A percentile compares a stretch with the other conserved stretches of the same genome.
Evolutionary conservation across 73 alveolate genomes (phyloP).

Genomic region (Paramecium sexaurelia): DNA sequence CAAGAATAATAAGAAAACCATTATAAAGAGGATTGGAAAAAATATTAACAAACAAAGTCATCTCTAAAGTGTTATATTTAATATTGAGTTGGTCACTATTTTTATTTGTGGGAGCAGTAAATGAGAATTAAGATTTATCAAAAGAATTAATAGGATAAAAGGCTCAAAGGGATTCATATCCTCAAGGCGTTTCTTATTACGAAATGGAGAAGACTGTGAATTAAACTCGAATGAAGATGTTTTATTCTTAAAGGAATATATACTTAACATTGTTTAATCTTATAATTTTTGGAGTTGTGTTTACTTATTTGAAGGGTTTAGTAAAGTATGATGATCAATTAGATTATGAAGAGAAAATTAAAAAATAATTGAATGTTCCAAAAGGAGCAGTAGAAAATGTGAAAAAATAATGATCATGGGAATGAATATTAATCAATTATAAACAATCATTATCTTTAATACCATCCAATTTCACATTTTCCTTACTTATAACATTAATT

Average conservation of each 20-base stretch:
- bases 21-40: background rate
- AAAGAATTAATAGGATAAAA: background rate
- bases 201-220: conserved; percentile 11
- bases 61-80: background rate
- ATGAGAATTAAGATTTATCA: background rate
- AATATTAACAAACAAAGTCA: background rate
- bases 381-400: background rate
- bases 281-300: background rate
- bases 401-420: background rate
- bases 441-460: conserved; percentile 41
- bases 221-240: background rate
- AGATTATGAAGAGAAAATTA: background rate
- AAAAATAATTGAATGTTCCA: background rate
- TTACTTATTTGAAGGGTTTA: background rate
- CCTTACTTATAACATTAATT: conserved; percentile 28
- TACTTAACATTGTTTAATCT: background rate
- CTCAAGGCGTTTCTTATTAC: background rate
- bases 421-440: background rate
- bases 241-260: conserved; percentile 4
- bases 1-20: conserved; percentile 33
- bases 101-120: background rate
- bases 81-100: background rate
- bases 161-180: background rate
- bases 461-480: conserved; percentile 60
- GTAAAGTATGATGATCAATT: background rate